phyloP scores from a whole-genome alignment of 2,329 filamentous ascomycete genomes.

The Parascedosporium putredinis region DNA sequence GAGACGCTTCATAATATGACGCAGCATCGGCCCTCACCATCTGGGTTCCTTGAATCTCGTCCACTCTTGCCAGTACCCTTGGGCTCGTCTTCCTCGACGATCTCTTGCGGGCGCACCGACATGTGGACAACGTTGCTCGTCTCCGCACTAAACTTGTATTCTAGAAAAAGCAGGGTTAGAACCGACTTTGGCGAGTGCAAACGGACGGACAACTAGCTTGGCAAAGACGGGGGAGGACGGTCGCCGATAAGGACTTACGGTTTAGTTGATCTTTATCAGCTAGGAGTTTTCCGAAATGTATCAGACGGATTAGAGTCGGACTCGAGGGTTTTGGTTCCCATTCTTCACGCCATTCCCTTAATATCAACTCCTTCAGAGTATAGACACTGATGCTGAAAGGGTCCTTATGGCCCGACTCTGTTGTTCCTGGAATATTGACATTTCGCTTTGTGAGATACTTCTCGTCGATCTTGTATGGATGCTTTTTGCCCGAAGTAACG shows the following conservation, averaged over 20 bases:
- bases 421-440: slow-evolving; percentile 61
- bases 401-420: slow-evolving; percentile 51
- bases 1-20: slow-evolving; percentile 34
- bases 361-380: slow-evolving; percentile 85
- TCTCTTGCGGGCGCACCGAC: slow-evolving; percentile 79
- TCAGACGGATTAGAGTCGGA: slow-evolving; percentile 80
- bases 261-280: slow-evolving; percentile 79
- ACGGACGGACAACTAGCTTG: too few relatives aligned
- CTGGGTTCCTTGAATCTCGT: slow-evolving; percentile 27
- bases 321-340: slow-evolving; percentile 83
- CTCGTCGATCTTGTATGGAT: slow-evolving; percentile 84
- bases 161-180: too few relatives aligned
- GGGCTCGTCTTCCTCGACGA: slow-evolving; percentile 70
- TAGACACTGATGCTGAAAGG: slow-evolving; percentile 88
- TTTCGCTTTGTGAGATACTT: slow-evolving; percentile 74
- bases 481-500: slow-evolving; percentile 68
- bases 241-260: too few relatives aligned
- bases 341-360: slow-evolving; percentile 84
- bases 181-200: too few relatives aligned
- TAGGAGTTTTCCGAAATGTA: slow-evolving; percentile 82
- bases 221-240: too few relatives aligned
- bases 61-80: slow-evolving; percentile 49
- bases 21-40: slow-evolving; percentile 36
- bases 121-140: slow-evolving; percentile 84
- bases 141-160: slow-evolving; percentile 67